phyloP scores from a whole-genome alignment of 371 early-diverging fungal species.

The Mucor piriformis region DNA sequence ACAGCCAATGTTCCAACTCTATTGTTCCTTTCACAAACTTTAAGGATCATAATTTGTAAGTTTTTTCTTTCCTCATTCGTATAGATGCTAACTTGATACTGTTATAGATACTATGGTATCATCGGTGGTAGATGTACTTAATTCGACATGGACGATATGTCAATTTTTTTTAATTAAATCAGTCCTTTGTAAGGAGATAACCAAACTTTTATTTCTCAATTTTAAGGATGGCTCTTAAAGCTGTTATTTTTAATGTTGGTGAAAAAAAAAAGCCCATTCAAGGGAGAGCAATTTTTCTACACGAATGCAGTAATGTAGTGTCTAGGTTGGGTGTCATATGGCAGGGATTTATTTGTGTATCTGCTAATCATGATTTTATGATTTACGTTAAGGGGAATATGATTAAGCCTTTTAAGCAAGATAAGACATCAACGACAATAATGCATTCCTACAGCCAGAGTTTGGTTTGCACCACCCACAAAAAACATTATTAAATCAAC shows the following conservation, averaged over 20 bases:
- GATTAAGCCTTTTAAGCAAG: slow-evolving; percentile 72
- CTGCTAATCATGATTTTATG: slow-evolving; percentile 8
- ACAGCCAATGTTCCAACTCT: slow-evolving; percentile 27
- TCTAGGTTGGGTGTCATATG: slow-evolving; percentile 78
- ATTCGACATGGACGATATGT: not conserved
- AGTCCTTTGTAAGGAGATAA: not conserved
- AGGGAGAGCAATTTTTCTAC: no score
- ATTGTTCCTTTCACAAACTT: slow-evolving; percentile 30
- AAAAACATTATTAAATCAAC: no score
- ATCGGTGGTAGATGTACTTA: slow-evolving; percentile 5
- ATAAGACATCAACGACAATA: not conserved
- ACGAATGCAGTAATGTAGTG: not conserved
- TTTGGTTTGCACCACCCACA: no score
- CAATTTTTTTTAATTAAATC: not conserved
- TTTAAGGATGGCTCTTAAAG: slow-evolving; percentile 17
- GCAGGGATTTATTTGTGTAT: slow-evolving; percentile 60
- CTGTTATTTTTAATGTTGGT: slow-evolving; percentile 27
- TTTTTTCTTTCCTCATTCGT: not conserved
- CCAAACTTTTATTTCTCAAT: not conserved
- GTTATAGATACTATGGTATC: slow-evolving; percentile 5
- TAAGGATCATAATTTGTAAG: slow-evolving; percentile 22
- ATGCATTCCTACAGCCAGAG: not conserved
- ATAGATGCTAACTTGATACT: not conserved
- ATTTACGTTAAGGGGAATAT: slow-evolving; percentile 52
- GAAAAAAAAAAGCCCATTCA: not conserved